A percentile compares a stretch with the other conserved stretches of the same genome.
Conservation (phyloP, 768 basidiomycete genomes). For the Mycena maculata region DNA sequence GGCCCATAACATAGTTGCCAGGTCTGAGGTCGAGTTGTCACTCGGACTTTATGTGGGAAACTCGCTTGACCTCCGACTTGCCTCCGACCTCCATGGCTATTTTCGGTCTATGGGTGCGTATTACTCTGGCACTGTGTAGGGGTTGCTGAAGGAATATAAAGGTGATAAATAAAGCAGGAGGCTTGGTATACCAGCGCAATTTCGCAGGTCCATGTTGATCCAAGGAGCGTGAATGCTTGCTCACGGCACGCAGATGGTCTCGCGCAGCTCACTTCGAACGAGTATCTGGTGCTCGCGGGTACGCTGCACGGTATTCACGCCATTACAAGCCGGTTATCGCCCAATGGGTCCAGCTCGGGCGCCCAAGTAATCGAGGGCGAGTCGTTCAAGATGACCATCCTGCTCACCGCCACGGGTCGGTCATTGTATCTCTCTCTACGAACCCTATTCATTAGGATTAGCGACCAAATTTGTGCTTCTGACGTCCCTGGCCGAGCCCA, state of each 20-base stretch:
- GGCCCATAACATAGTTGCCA: slow-evolving; percentile 15
- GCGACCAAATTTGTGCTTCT: slow-evolving; percentile 97
- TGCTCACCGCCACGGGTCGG: slow-evolving; percentile 90
- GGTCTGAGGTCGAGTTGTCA: not conserved
- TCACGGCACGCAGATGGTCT: slow-evolving; percentile 79
- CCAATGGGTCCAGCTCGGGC: slow-evolving; percentile 84
- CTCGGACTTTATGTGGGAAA: slow-evolving; percentile 4
- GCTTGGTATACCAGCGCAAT: slow-evolving; percentile 92
- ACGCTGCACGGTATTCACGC: slow-evolving; percentile 98
- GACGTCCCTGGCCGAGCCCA: slow-evolving; percentile 81
- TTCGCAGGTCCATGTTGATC: slow-evolving; percentile 75
- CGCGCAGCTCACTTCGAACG: slow-evolving; percentile 89
- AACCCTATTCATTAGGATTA: slow-evolving; percentile 43
- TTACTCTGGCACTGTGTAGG: slow-evolving; percentile 1
- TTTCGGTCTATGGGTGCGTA: slow-evolving; percentile 84
- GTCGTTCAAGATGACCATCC: slow-evolving; percentile 92
- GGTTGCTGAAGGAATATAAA: slow-evolving; percentile 45
- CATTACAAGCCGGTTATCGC: slow-evolving; percentile 93
- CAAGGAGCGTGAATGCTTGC: not conserved
- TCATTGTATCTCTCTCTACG: slow-evolving; percentile 2
- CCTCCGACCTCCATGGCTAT: slow-evolving; percentile 68
- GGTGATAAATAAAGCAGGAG: slow-evolving; percentile 99
- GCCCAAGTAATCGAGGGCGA: slow-evolving; percentile 97
- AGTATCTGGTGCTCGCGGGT: slow-evolving; percentile 95
- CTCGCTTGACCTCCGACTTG: not conserved